Evolutionary conservation across 2,329 filamentous ascomycete species (phyloP).

Genomic region (Diaporthe citriasiana): DNA sequence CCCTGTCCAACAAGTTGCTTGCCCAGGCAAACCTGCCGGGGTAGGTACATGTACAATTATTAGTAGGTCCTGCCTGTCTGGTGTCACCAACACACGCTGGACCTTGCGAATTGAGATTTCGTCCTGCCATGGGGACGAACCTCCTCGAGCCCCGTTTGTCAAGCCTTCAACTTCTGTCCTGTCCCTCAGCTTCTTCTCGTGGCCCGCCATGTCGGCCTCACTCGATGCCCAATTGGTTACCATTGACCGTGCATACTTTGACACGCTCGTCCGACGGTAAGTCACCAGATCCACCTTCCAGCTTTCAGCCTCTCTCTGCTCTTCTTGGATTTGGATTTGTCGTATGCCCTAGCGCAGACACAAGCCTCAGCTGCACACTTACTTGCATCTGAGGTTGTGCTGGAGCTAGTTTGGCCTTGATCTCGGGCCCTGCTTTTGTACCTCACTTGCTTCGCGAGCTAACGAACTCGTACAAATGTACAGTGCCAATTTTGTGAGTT

Average conservation of each 20-base stretch:
- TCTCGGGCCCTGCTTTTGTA: constrained; percentile 7
- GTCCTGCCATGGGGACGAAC: background rate
- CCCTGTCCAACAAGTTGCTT: constrained; percentile 10
- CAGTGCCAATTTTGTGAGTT: constrained; percentile 65
- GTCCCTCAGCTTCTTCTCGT: constrained; percentile 3
- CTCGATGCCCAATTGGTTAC: constrained; percentile 58
- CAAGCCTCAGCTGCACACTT: background rate
- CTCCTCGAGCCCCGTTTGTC: constrained; percentile 9
- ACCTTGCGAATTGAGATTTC: background rate
- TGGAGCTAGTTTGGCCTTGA: constrained; percentile 4
- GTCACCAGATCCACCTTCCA: constrained; percentile 43
- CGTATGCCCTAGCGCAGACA: constrained; percentile 1
- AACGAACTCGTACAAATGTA: background rate
- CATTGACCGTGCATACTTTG: constrained; percentile 72
- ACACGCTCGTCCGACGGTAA: constrained; percentile 73
- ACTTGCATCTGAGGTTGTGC: background rate
- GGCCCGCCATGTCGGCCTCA: constrained; percentile 36
- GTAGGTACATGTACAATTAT: constrained; percentile 20
- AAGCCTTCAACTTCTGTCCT: background rate
- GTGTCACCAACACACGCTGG: constrained; percentile 8
- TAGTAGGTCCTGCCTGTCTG: constrained; percentile 25
- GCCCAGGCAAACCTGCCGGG: background rate
- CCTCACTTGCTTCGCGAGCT: constrained; percentile 17
- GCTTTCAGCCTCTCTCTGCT: background rate
- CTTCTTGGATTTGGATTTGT: background rate